Conservation (phyloP, 768 basidiomycete genomes). For the Auriscalpium vulgare region DNA sequence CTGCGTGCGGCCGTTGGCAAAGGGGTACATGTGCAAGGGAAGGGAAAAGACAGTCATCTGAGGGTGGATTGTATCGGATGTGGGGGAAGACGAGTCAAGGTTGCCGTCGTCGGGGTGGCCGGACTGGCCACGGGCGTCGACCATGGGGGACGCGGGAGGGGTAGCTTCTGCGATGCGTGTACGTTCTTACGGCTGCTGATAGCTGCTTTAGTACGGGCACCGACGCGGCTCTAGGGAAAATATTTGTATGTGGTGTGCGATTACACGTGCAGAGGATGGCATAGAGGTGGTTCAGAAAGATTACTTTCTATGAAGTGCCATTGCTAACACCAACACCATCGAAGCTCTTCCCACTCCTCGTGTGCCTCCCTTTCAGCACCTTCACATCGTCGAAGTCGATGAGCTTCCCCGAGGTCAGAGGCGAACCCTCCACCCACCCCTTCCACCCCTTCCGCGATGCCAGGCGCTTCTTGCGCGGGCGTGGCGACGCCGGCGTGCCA, state of each 20-base stretch:
- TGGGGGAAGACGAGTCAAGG: slow-evolving; percentile 13
- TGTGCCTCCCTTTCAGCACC: slow-evolving; percentile 62
- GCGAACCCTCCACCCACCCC: slow-evolving; percentile 85
- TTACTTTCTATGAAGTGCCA: too few relatives aligned
- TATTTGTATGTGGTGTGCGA: too few relatives aligned
- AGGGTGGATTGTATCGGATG: slow-evolving; percentile 31
- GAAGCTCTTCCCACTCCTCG: slow-evolving; percentile 81
- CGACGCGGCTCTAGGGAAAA: too few relatives aligned
- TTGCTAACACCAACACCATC: slow-evolving; percentile 75
- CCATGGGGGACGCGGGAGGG: slow-evolving; percentile 9
- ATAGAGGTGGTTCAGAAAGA: too few relatives aligned
- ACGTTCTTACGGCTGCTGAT: too few relatives aligned
- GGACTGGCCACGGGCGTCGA: slow-evolving; percentile 12
- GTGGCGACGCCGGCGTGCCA: slow-evolving; percentile 17
- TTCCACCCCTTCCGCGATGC: slow-evolving; percentile 79
- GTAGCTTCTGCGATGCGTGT: too few relatives aligned
- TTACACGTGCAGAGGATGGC: too few relatives aligned
- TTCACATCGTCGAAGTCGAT: slow-evolving; percentile 75
- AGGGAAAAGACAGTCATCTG: slow-evolving; percentile 45
- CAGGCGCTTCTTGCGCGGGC: slow-evolving; percentile 43
- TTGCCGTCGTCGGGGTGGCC: slow-evolving; percentile 33
- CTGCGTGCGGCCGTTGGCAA: slow-evolving; percentile 40
- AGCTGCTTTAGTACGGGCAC: too few relatives aligned
- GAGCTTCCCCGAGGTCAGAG: slow-evolving; percentile 68
- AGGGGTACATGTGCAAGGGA: slow-evolving; percentile 67